Base-by-base conservation (phyloP, 1,284 basidiomycete species). In the Cerioporus squamosus region DNA sequence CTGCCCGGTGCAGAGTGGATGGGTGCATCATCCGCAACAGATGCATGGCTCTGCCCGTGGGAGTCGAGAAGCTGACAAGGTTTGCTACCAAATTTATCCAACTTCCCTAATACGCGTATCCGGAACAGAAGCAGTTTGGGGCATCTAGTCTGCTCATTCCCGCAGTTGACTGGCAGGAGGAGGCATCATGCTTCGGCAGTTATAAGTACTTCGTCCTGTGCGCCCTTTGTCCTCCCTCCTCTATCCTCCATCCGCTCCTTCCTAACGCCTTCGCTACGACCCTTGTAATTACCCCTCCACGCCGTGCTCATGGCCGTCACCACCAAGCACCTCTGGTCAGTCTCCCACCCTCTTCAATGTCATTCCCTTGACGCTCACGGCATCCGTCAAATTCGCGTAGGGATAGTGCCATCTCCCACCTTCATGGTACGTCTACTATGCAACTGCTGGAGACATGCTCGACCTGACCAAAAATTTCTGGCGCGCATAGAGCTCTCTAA, bases 251-350 rank as follows among this genome's bases (percentile, higher is more conserved):
- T 57, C 48, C 67, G 62, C 67, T 73, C 70, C 70, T 68, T 70
- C 61, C 58, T 62, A 66, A 59, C 47, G 26, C 40, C 40, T 33
- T 61, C 63, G 55, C 61, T 65, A 61, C 69, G 22, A 29, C 39
- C 52, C 24, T 42, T 44, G 45, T 64, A 60, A 64, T 64, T 38
- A 52, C 75, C 74, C 68, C 72, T 68, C 86, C 80, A 83, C 66
- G 72, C 79, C 68, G 79, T 80, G 75, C 77, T 79, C 68, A 72
- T 79, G 77, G 80, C 74, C 60, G 84, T 84, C 75, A 76, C 77
- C 56, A 84, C 76, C 71, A 83, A 86, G 70, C 81, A 84, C 70
- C 75, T 84, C 65, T 88, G 86, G 86, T 86, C 59, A 72, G 80
- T 77, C 50, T 42, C 46, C 31, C 43, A 43, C 47, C 36, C 17